Evolutionary conservation across 2,329 filamentous ascomycete genomes (phyloP), one percentile per base, ranked within the genome.

Genomic region (Elsinoe batatas): DNA sequence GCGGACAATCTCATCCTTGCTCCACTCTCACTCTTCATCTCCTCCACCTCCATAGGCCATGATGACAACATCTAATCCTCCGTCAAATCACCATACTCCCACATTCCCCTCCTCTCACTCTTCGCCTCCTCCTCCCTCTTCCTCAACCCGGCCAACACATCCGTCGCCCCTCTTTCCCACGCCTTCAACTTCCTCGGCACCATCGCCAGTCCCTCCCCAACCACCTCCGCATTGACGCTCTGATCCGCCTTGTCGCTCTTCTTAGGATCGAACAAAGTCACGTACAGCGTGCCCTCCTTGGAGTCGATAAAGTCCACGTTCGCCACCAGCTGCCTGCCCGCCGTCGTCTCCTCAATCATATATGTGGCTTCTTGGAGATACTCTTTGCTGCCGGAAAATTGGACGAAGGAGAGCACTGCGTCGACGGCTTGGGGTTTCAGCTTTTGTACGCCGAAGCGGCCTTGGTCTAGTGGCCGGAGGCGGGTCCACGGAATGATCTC

Each of bases 51-150:
- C n/a, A n/a, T n/a, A n/a, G n/a, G 5, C n/a, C 2, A 11, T 5
- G 26, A 6, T n/a, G 13, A 30, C 42, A n/a, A n/a, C n/a, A n/a
- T n/a, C 37, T 65, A 69, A 57, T 95, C 89, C 75, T 95, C 91
- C 12, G 89, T 95, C 67, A 95, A 79, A 70, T 97, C 93, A 63
- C 93, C 93, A 72, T 97, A 98, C 79, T 98, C 93, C 91, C 91
- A 98, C 80, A 95, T 93, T 42, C 93, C 93, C 62, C 83, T 77
- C 60, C 90, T 82, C 57, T 84, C 83, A 56, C 80, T 76, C 80
- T 94, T 95, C 3, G 91, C 91, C 69, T 85, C 78, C 35, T 79
- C 77, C 76, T 95, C 85, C 53, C 85, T 80, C 69, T 85, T 79
- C 66, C 81, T 84, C 59, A 96, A 74, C 63, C 81, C 80, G 69